phyloP scores from a whole-genome alignment of 225 moss, liverwort and hornwort species.

The Straminergon stramineum region DNA sequence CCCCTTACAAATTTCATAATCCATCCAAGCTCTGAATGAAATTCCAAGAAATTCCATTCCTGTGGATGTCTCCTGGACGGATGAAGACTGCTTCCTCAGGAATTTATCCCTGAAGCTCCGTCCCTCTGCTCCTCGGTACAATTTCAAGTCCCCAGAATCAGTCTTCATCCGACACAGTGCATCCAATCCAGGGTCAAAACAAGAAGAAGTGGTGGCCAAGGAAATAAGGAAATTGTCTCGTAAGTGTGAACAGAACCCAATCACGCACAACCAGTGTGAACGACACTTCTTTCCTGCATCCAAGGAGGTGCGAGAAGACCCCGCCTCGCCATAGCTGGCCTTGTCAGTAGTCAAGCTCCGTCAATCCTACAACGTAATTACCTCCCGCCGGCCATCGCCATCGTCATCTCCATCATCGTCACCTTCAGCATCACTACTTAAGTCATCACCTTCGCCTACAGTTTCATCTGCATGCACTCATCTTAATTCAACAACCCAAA shows the following conservation, averaged over 20 bases:
- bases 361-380: not conserved
- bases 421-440: not conserved
- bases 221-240: not conserved
- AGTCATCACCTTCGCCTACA: not conserved
- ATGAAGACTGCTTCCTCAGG: not conserved
- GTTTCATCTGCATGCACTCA: not conserved
- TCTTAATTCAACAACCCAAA: not conserved
- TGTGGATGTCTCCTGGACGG: too few relatives aligned
- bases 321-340: slow-evolving; percentile 1
- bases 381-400: not conserved
- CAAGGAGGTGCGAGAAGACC: not conserved
- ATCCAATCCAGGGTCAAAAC: not conserved
- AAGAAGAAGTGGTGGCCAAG: not conserved
- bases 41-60: not conserved
- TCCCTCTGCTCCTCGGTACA: not conserved
- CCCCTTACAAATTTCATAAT: not conserved
- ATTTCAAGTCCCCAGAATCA: not conserved
- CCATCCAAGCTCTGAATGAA: not conserved
- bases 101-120: not conserved
- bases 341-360: not conserved
- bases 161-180: not conserved
- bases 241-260: not conserved
- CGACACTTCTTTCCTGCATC: not conserved
- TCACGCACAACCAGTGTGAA: not conserved
- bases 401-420: not conserved